Percentiles rank a stretch among this genome's conserved stretches.
These are phyloP conservation scores for Neoascochyta sp. DNA, from an alignment of 2,329 filamentous ascomycete species.

Conservation along the genomic window DNA sequence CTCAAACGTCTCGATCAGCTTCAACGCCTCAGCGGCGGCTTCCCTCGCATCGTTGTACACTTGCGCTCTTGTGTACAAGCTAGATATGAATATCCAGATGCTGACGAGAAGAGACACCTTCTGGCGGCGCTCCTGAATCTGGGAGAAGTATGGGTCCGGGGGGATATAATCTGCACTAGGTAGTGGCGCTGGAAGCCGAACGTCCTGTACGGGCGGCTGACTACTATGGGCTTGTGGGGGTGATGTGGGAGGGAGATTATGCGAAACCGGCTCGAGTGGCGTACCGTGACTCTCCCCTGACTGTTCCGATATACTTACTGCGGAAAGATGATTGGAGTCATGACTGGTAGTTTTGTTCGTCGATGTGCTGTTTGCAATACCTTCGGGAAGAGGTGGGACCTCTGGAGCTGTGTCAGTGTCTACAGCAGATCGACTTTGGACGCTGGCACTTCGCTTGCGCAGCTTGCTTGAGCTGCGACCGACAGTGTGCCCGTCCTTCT, in stretches of 20 bases:
- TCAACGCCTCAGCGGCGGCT: slow-evolving; percentile 76
- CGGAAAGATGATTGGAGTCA: slow-evolving; percentile 18
- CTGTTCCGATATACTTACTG: slow-evolving; percentile 20
- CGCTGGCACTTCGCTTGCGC: slow-evolving; percentile 41
- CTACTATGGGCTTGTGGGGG: slow-evolving; percentile 39
- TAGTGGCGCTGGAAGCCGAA: slow-evolving; percentile 42
- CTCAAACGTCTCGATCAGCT: slow-evolving; percentile 70
- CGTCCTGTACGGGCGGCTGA: slow-evolving; percentile 44
- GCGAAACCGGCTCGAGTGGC: slow-evolving; percentile 37
- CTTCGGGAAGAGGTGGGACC: slow-evolving; percentile 23
- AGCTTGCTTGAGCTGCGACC: slow-evolving; percentile 40
- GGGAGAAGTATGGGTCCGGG: slow-evolving; percentile 49
- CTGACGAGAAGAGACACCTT: slow-evolving; percentile 62
- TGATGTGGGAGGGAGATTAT: slow-evolving; percentile 40
- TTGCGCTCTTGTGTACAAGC: slow-evolving; percentile 77
- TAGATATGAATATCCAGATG: slow-evolving; percentile 87
- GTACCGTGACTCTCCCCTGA: slow-evolving; percentile 34
- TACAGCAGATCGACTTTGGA: slow-evolving; percentile 22
- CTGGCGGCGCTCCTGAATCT: slow-evolving; percentile 52
- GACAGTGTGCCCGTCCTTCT: slow-evolving; percentile 33
- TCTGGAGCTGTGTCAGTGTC: slow-evolving; percentile 20
- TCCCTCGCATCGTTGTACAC: slow-evolving; percentile 76
- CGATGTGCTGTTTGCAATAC: slow-evolving; percentile 14
- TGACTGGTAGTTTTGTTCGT: slow-evolving; percentile 11
- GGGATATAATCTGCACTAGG: slow-evolving; percentile 33